Conservation (phyloP, 164 flowering plant genomes). For the Aristolochia contorta region DNA sequence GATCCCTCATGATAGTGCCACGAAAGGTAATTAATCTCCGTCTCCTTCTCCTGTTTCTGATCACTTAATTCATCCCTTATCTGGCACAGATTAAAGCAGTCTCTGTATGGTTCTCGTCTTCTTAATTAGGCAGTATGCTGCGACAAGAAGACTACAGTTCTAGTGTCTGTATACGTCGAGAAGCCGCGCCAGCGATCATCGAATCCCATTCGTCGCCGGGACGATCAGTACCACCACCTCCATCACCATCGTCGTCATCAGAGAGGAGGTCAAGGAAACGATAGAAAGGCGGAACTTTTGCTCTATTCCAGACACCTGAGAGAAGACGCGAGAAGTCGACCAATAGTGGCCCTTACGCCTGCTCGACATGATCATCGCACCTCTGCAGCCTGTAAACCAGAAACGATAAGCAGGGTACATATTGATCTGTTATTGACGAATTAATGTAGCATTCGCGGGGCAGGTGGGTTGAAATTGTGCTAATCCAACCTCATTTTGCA, state of each 20-base stretch:
- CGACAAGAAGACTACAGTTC: constrained; percentile 24
- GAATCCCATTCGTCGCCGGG: constrained; percentile 10
- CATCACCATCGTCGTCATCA: constrained; percentile 5
- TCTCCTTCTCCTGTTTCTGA: too few relatives aligned
- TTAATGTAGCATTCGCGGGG: too few relatives aligned
- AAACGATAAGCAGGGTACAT: constrained; percentile 14
- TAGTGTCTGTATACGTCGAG: constrained; percentile 36
- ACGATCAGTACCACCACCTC: constrained; percentile 1
- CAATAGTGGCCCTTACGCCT: constrained; percentile 10
- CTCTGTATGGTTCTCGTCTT: neutral
- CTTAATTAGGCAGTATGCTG: too few relatives aligned
- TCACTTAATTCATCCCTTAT: neutral
- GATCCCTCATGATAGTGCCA: too few relatives aligned
- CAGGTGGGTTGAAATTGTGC: neutral
- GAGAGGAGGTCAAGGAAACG: constrained; percentile 16
- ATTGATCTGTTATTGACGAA: too few relatives aligned
- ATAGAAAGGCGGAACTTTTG: constrained; percentile 52
- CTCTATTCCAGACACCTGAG: constrained; percentile 33
- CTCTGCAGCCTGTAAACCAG: constrained; percentile 9
- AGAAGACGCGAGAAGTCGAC: constrained; percentile 19
- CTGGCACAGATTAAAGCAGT: too few relatives aligned
- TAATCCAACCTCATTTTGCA: neutral
- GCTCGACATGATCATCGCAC: constrained; percentile 1
- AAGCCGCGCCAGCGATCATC: constrained; percentile 19
- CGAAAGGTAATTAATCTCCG: too few relatives aligned